A percentile compares a stretch with the other conserved stretches of the same genome.
phyloP scores from a whole-genome alignment of 371 early-diverging fungal species.

The Mortierella sp. region DNA sequence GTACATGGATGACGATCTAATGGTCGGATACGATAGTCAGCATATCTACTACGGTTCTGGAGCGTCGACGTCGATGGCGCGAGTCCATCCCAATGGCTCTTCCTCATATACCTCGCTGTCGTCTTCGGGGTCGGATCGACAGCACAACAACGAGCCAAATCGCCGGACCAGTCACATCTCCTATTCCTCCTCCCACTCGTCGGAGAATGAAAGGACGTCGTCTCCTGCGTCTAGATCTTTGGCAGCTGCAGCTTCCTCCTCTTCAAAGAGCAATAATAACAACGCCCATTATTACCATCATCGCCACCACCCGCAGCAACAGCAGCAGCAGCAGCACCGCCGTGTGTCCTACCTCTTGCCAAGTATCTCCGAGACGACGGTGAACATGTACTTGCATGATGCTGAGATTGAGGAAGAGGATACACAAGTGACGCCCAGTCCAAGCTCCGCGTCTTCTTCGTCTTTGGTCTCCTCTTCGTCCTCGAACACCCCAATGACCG shows the following conservation, averaged over 20 bases:
- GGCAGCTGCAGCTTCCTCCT: conserved; percentile 5
- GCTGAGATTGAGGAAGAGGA: conserved; percentile 1
- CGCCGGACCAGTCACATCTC: conserved; percentile 10
- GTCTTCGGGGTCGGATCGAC: conserved; percentile 22
- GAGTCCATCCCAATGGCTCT: conserved; percentile 36
- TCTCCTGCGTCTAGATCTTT: conserved; percentile 30
- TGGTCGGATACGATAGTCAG: conserved; percentile 37
- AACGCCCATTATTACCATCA: background rate
- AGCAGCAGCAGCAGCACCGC: conserved; percentile 6
- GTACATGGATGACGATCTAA: conserved; percentile 31
- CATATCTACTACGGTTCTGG: conserved; percentile 29
- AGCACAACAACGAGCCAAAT: conserved; percentile 15
- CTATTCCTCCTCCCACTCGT: conserved; percentile 15
- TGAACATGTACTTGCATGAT: conserved; percentile 16
- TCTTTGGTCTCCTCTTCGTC: background rate
- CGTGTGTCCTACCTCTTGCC: conserved; percentile 15
- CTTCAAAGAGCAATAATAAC: conserved; percentile 16
- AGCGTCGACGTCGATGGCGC: conserved; percentile 28
- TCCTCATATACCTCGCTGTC: conserved; percentile 18
- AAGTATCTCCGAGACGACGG: conserved; percentile 34
- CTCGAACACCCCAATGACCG: conserved; percentile 17
- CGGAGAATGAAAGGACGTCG: conserved; percentile 26
- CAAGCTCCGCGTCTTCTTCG: background rate
- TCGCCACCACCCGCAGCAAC: conserved; percentile 4
- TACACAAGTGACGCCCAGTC: background rate